These are phyloP conservation scores for Suillus subaureus DNA, from an alignment of 768 basidiomycete genomes.

Conservation along the genomic window DNA sequence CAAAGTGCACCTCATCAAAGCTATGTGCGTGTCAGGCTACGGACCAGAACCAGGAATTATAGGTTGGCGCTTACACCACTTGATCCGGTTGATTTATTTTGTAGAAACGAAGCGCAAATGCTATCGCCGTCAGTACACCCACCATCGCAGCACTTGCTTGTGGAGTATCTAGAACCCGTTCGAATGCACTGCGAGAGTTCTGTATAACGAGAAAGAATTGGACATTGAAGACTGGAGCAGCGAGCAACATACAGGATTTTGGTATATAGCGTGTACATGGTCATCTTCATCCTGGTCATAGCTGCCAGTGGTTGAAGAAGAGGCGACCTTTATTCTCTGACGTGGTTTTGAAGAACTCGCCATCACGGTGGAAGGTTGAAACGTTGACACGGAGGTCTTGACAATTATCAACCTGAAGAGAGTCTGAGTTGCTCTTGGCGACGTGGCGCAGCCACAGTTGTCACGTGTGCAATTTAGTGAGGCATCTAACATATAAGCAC, in stretches of 20 bases:
- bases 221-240: constrained; percentile 17
- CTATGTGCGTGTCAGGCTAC: constrained; percentile 40
- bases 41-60: constrained; percentile 5
- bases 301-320: constrained; percentile 22
- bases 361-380: constrained; percentile 22
- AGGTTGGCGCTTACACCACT: constrained; percentile 71
- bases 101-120: constrained; percentile 87
- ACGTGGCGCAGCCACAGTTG: not conserved
- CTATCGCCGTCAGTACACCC: constrained; percentile 65
- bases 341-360: constrained; percentile 35
- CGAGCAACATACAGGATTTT: constrained; percentile 45
- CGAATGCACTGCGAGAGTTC: constrained; percentile 62
- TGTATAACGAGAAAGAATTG: constrained; percentile 28
- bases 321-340: constrained; percentile 25
- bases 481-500: no score
- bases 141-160: constrained; percentile 67
- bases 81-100: constrained; percentile 94
- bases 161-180: constrained; percentile 62
- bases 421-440: not conserved
- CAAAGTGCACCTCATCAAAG: constrained; percentile 98
- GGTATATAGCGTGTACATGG: constrained; percentile 50
- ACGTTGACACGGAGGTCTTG: not conserved
- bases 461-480: not conserved
- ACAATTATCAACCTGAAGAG: not conserved
- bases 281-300: constrained; percentile 51